Percentiles rank a stretch among this genome's conserved stretches.
Evolutionary conservation across 192 early-diverging fungal species (phyloP).

Genomic region (Backusella tarrabulga): DNA sequence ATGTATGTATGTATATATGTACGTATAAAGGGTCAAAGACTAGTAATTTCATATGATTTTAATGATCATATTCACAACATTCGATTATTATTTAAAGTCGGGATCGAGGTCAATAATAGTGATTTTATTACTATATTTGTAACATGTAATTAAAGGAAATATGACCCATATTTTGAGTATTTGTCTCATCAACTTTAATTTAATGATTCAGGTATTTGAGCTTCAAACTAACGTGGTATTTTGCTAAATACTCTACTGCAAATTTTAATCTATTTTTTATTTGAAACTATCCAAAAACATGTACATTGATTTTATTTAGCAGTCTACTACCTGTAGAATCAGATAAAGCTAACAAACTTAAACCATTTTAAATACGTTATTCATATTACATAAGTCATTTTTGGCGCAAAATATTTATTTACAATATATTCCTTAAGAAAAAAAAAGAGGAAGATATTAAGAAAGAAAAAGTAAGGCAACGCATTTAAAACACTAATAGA

Average conservation of each 20-base stretch:
- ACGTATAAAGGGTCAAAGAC: background rate
- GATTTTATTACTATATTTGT: background rate
- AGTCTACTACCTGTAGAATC: no score
- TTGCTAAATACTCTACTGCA: background rate
- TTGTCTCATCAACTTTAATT: background rate
- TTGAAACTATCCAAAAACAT: no score
- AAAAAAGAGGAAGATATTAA: background rate
- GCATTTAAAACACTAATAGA: background rate
- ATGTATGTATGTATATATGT: no score
- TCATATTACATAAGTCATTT: background rate
- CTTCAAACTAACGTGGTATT: no score
- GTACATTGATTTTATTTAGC: no score
- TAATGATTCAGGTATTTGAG: no score
- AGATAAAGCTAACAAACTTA: no score
- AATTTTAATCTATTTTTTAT: background rate
- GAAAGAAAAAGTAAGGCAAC: background rate
- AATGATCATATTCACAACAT: background rate
- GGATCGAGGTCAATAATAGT: background rate
- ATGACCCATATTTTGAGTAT: background rate
- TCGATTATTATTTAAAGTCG: background rate
- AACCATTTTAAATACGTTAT: no score
- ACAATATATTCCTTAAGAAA: background rate
- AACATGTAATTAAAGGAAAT: background rate
- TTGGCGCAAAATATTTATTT: background rate
- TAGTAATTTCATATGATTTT: background rate